These are phyloP conservation scores for Penicillium simplicissimum DNA, from an alignment of 495 filamentous ascomycete genomes.

Conservation along the genomic window DNA sequence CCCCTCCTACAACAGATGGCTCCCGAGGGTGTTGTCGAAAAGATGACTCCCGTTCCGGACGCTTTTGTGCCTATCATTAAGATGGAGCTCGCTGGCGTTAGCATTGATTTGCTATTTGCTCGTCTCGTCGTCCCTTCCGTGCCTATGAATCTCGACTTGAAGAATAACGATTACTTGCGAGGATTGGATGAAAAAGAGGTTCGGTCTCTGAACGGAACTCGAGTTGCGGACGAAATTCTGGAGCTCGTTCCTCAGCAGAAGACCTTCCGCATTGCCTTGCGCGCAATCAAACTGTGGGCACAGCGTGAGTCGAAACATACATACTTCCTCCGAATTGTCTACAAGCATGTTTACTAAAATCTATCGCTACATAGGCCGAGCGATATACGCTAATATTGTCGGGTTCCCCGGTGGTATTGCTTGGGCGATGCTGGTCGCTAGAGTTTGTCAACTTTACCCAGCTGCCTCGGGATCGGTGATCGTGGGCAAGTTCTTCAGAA, in stretches of 20 bases:
- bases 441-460: conserved; percentile 97
- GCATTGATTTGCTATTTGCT: conserved; percentile 93
- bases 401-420: conserved; percentile 96
- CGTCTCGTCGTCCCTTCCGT: conserved; percentile 71
- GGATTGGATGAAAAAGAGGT: conserved; percentile 85
- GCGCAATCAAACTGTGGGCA: conserved; percentile 95
- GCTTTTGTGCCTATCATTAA: conserved; percentile 96
- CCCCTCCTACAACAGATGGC: conserved; percentile 71
- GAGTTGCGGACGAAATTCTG: conserved; percentile 90
- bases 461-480: conserved; percentile 83
- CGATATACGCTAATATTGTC: conserved; percentile 92
- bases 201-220: conserved; percentile 86
- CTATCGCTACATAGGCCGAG: conserved; percentile 56
- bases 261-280: conserved; percentile 81
- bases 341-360: conserved; percentile 1
- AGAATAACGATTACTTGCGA: conserved; percentile 78
- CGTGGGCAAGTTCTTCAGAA: conserved; percentile 87
- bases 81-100: conserved; percentile 83
- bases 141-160: conserved; percentile 69
- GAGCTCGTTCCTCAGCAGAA: conserved; percentile 83
- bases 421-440: conserved; percentile 95
- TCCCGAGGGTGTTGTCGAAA: conserved; percentile 71
- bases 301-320: conserved; percentile 58
- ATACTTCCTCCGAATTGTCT: not conserved
- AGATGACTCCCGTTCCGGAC: conserved; percentile 83